A percentile compares a stretch with the other conserved stretches of the same genome.
Evolutionary conservation across 352 stramenopile species (phyloP).

Genomic region (Phytophthora crassamura): DNA sequence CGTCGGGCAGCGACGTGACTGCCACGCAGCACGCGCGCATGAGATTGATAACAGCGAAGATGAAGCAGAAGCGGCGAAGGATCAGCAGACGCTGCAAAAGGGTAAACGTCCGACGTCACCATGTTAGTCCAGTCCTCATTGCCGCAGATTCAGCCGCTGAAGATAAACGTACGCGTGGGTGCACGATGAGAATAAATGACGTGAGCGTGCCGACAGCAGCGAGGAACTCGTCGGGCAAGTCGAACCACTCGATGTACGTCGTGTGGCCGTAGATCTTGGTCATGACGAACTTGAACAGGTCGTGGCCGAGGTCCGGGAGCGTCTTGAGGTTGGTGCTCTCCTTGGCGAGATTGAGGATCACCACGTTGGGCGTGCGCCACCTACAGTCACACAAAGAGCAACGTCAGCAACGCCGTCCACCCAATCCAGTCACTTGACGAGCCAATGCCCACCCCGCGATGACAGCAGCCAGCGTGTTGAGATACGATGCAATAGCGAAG

Average conservation of each 20-base stretch:
- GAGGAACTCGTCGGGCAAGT: slow-evolving; percentile 87
- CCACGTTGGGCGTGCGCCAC: slow-evolving; percentile 85
- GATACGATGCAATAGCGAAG: slow-evolving; percentile 80
- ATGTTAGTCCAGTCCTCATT: too few species aligned
- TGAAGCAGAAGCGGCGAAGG: slow-evolving; percentile 81
- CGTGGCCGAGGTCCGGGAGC: slow-evolving; percentile 83
- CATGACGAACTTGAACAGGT: slow-evolving; percentile 89
- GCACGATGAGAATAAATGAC: slow-evolving; percentile 71
- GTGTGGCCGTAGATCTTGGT: slow-evolving; percentile 85
- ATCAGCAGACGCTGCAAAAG: slow-evolving; percentile 76
- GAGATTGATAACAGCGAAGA: slow-evolving; percentile 88
- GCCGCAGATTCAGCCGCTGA: too few species aligned
- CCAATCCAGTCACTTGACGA: neutral
- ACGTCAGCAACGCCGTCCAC: neutral
- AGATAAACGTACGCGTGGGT: slow-evolving; percentile 67
- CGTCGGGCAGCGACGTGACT: slow-evolving; percentile 86
- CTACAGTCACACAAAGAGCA: slow-evolving; percentile 30
- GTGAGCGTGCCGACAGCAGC: slow-evolving; percentile 71
- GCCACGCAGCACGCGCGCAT: slow-evolving; percentile 88
- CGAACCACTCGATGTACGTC: slow-evolving; percentile 87
- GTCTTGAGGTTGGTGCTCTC: slow-evolving; percentile 74
- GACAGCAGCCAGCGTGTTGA: slow-evolving; percentile 83
- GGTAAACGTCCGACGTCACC: slow-evolving; percentile 7
- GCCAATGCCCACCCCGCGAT: slow-evolving; percentile 61
- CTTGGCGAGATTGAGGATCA: slow-evolving; percentile 74